phyloP scores from a whole-genome alignment of 345 rosid genomes.

The Populus alba region DNA sequence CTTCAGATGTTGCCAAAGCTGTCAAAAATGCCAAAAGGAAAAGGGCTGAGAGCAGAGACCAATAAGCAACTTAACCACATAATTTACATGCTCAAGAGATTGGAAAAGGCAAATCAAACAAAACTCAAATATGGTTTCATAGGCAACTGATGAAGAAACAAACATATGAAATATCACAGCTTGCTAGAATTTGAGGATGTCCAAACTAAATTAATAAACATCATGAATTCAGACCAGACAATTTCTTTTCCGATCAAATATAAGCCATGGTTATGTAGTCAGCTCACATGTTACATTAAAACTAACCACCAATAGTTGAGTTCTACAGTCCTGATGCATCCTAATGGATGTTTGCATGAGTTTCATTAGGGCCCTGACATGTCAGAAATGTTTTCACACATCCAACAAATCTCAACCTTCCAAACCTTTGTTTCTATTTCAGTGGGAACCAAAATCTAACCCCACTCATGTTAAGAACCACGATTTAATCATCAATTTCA shows the following conservation, averaged over 20 bases:
- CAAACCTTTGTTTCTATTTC: neutral
- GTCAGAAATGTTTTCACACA: conserved; percentile 1
- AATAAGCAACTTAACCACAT: conserved; percentile 1
- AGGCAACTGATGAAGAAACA: neutral
- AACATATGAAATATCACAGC: neutral
- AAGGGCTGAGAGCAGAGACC: conserved; percentile 3
- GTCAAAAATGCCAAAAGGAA: conserved; percentile 14
- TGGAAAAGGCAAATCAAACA: neutral
- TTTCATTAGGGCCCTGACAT: neutral
- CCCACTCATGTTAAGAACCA: neutral
- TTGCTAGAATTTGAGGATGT: neutral
- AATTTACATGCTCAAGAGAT: neutral
- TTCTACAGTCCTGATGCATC: neutral
- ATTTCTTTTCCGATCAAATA: neutral
- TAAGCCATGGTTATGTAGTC: neutral
- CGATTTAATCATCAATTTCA: neutral
- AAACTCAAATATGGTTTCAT: neutral
- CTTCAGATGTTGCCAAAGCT: conserved; percentile 47
- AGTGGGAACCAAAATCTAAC: neutral
- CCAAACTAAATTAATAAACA: neutral
- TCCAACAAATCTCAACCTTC: conserved; percentile 3
- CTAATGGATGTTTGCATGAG: neutral
- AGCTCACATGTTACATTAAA: neutral
- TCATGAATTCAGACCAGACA: neutral
- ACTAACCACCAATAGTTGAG: neutral